These are phyloP conservation scores for Penicillium silybi DNA, from an alignment of 495 filamentous ascomycete species.

Conservation along the genomic window DNA sequence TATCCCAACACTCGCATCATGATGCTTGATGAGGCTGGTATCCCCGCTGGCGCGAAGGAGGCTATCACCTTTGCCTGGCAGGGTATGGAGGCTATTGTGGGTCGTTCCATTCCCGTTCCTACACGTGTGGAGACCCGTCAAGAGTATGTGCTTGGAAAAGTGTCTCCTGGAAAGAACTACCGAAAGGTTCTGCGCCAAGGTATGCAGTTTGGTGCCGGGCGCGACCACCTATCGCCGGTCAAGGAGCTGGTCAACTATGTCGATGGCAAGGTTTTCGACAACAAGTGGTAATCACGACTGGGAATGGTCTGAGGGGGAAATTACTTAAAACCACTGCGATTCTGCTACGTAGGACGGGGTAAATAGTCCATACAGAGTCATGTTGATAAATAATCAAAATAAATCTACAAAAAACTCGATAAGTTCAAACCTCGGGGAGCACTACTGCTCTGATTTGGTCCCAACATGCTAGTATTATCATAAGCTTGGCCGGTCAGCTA, in stretches of 20 bases:
- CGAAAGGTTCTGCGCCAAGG: slow-evolving; percentile 47
- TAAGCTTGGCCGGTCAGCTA: no score
- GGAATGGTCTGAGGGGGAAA: neutral
- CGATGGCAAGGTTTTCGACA: neutral
- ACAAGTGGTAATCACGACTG: neutral
- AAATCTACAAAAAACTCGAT: neutral
- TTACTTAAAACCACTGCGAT: neutral
- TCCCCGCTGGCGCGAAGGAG: slow-evolving; percentile 53
- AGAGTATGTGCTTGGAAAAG: slow-evolving; percentile 49
- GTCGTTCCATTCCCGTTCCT: slow-evolving; percentile 49
- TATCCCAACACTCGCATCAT: slow-evolving; percentile 47
- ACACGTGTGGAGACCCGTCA: slow-evolving; percentile 46
- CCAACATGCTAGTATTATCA: no score
- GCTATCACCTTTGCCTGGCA: slow-evolving; percentile 57
- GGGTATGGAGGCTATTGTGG: slow-evolving; percentile 51
- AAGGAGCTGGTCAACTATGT: slow-evolving; percentile 1
- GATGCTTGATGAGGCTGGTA: slow-evolving; percentile 53
- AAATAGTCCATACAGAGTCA: neutral
- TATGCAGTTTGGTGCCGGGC: slow-evolving; percentile 38
- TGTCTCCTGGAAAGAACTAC: slow-evolving; percentile 52
- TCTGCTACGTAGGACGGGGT: neutral
- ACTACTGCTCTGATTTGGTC: no score
- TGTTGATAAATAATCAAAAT: neutral
- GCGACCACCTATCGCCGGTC: neutral
- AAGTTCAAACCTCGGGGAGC: no score